Percentiles rank a stretch among this genome's conserved stretches.
phyloP scores from a whole-genome alignment of 148 eudicot species.

The Fagopyrum tataricum region DNA sequence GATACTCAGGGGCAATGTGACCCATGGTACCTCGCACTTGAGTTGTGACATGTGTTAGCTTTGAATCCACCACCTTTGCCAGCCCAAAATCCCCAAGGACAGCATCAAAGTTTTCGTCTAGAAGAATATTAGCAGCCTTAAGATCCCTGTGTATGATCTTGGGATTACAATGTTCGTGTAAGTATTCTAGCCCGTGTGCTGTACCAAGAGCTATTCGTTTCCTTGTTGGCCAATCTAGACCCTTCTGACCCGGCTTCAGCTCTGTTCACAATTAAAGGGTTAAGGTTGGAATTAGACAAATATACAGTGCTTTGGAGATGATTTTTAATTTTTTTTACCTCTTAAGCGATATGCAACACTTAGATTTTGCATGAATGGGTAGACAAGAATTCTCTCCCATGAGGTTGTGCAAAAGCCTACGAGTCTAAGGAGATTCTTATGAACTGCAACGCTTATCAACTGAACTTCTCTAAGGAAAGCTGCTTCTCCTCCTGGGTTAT shows the following conservation, averaged over 20 bases:
- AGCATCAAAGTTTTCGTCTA: constrained; percentile 70
- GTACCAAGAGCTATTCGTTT: constrained; percentile 77
- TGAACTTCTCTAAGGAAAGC: constrained; percentile 83
- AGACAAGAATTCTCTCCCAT: constrained; percentile 77
- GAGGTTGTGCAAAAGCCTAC: constrained; percentile 83
- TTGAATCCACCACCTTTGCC: constrained; percentile 68
- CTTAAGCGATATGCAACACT: constrained; percentile 87
- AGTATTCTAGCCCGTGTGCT: constrained; percentile 86
- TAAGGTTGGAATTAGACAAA: background rate
- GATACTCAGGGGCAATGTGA: constrained; percentile 92
- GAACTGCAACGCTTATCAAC: constrained; percentile 87
- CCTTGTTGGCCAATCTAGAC: constrained; percentile 77
- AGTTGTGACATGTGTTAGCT: constrained; percentile 76
- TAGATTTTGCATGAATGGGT: constrained; percentile 89
- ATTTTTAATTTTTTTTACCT: constrained; percentile 53
- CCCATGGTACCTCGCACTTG: constrained; percentile 98
- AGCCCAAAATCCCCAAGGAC: constrained; percentile 93
- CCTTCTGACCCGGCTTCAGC: constrained; percentile 74
- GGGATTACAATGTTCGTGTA: constrained; percentile 90
- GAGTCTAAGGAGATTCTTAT: constrained; percentile 78
- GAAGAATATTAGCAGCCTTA: constrained; percentile 90
- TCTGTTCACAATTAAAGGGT: constrained; percentile 25
- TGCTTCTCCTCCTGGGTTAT: constrained; percentile 87
- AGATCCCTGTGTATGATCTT: constrained; percentile 94
- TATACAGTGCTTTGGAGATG: background rate